Evolutionary conservation across 805 yeast species (phyloP), one percentile per base, ranked within the genome.

Genomic region (Suhomyces xylopsoci): DNA sequence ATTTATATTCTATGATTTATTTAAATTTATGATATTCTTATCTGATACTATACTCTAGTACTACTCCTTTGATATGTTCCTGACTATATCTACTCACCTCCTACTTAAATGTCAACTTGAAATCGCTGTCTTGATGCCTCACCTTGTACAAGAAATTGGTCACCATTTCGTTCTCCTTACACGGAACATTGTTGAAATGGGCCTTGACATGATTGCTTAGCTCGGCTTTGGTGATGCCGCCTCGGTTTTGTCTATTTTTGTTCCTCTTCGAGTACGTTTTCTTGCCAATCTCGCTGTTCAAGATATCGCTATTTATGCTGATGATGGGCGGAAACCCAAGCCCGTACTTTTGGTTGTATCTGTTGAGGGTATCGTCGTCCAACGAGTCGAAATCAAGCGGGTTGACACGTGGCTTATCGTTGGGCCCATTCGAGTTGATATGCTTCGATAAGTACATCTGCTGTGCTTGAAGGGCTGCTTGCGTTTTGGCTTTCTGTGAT

Each of bases 111-210:
- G 64, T 59, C 47, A 70, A 63, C 60, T 74, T 74, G 57, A 75
- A 75, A 47, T 73, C 77, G 54, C 69, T 71, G 46, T 74, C 78
- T 61, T 88, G 89, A 63, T 90, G 86, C 62, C 83, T 84, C 50
- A 90, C 91, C 61, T 88, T 85, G 71, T 93, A 94, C 51, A 94
- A 76, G 65, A 93, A 94, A 62, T 88, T 91, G 36, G 97, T 90
- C 40, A 93, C 84, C 30, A 88, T 83, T 61, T 93, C 98, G 53
- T 86, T 83, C 63, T 93, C 99, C 60, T 88, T 84, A 3, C 84
- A 83, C 10, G 81, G 78, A 24, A 74, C 55, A 49, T 66, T 74
- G 57, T 78, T 61, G 60, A 92, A 90, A 67, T 93, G 97, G 51
- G 79, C 80, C 68, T 83, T 85, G 24, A 85, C 83, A 24, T 78